These are phyloP conservation scores for Jaapia argillacea DNA, from an alignment of 768 basidiomycete genomes.

Conservation along the genomic window DNA sequence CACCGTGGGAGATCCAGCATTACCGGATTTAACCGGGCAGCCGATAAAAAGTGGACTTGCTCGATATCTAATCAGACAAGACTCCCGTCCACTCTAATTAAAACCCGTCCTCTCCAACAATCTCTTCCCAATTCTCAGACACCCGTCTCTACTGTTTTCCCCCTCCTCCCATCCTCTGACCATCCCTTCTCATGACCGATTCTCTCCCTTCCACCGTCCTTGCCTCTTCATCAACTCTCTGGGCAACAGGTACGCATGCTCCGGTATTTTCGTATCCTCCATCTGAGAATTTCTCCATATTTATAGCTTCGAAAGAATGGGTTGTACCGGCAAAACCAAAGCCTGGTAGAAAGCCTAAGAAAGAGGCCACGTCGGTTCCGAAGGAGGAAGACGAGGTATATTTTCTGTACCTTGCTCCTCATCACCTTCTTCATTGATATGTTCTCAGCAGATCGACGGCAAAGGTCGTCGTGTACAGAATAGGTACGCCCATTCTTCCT, in stretches of 20 bases:
- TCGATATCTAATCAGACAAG: constrained; percentile 47
- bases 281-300: constrained; percentile 8
- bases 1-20: no score
- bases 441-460: constrained; percentile 26
- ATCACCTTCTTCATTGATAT: constrained; percentile 1
- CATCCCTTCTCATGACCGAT: constrained; percentile 11
- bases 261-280: neutral
- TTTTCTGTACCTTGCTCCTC: constrained; percentile 7
- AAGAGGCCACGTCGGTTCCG: constrained; percentile 30
- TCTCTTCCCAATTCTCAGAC: no score
- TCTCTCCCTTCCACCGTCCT: constrained; percentile 21
- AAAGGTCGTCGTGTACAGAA: constrained; percentile 72
- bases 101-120: no score
- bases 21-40: no score
- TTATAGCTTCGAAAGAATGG: constrained; percentile 81
- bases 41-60: no score
- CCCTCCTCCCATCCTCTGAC: constrained; percentile 2
- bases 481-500: constrained; percentile 31
- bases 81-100: no score
- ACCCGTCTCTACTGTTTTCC: constrained; percentile 8
- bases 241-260: constrained; percentile 57
- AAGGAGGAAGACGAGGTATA: constrained; percentile 43
- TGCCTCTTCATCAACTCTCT: constrained; percentile 49
- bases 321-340: constrained; percentile 80
- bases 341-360: constrained; percentile 84